phyloP scores from a whole-genome alignment of 2,329 filamentous ascomycete species.

The Penicillium glabrum region DNA sequence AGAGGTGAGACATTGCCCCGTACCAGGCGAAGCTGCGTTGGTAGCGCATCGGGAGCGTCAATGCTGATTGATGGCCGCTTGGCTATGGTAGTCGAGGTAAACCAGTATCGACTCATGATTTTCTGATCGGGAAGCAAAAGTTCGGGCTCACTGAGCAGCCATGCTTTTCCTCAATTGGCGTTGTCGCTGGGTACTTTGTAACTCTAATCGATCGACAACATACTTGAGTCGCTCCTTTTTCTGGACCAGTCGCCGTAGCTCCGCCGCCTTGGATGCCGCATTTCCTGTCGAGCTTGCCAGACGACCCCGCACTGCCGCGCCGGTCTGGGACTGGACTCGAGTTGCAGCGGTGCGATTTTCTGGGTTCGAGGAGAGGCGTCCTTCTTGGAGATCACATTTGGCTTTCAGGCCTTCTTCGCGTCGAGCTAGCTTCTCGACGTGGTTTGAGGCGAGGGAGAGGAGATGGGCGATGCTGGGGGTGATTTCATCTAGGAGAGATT shows the following conservation, averaged over 20 bases:
- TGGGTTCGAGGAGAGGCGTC: constrained; percentile 55
- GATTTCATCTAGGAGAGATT: constrained; percentile 82
- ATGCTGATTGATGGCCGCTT: background rate
- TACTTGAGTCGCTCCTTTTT: constrained; percentile 85
- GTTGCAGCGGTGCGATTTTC: constrained; percentile 27
- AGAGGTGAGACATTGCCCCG: background rate
- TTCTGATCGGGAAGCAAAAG: background rate
- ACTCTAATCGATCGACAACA: constrained; percentile 78
- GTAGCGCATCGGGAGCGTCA: background rate
- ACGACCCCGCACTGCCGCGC: constrained; percentile 22
- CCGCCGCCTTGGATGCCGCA: constrained; percentile 49
- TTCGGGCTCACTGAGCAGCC: constrained; percentile 49
- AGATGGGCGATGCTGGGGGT: constrained; percentile 80
- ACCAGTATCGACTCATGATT: background rate
- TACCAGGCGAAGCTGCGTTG: background rate
- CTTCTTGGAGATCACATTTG: constrained; percentile 79
- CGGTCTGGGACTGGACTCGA: constrained; percentile 17
- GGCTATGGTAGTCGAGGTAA: background rate
- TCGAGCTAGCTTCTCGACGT: constrained; percentile 78
- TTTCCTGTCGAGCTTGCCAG: constrained; percentile 29
- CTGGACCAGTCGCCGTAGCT: constrained; percentile 69
- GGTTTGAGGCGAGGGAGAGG: constrained; percentile 76
- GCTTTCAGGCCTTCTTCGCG: constrained; percentile 82
- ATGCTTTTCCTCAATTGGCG: constrained; percentile 72
- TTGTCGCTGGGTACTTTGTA: constrained; percentile 78